Conservation (phyloP, 2,329 filamentous ascomycete genomes). For the Aspergillus glaucus region DNA sequence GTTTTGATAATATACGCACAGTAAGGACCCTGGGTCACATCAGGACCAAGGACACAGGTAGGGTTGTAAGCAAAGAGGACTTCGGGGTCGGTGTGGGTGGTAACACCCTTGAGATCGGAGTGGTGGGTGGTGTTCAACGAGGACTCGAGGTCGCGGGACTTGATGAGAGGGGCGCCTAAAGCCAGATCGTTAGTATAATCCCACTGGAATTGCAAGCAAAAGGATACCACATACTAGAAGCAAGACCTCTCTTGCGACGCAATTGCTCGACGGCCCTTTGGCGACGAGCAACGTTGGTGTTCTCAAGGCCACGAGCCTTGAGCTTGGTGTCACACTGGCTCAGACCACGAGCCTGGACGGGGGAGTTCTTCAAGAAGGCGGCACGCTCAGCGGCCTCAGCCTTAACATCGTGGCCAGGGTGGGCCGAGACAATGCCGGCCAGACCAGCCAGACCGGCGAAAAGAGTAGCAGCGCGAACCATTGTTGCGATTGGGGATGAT, state of each 20-base stretch:
- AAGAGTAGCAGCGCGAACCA: slow-evolving; percentile 10
- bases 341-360: slow-evolving; percentile 37
- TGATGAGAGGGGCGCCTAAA: slow-evolving; percentile 14
- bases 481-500: neutral
- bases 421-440: slow-evolving; percentile 28
- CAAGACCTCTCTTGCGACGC: slow-evolving; percentile 35
- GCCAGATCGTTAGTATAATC: neutral
- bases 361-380: slow-evolving; percentile 37
- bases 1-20: slow-evolving; percentile 20
- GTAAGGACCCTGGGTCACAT: slow-evolving; percentile 51
- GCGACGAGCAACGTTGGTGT: slow-evolving; percentile 42
- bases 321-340: slow-evolving; percentile 44
- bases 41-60: slow-evolving; percentile 47
- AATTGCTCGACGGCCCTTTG: slow-evolving; percentile 36
- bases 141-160: slow-evolving; percentile 30
- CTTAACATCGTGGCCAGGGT: slow-evolving; percentile 46
- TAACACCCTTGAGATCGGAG: slow-evolving; percentile 25
- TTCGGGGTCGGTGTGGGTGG: slow-evolving; percentile 15
- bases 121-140: slow-evolving; percentile 35
- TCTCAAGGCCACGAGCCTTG: slow-evolving; percentile 42
- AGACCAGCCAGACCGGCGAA: slow-evolving; percentile 19
- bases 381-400: slow-evolving; percentile 48
- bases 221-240: slow-evolving; percentile 14
- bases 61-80: slow-evolving; percentile 27
- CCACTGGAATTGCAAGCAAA: neutral